Conservation (phyloP, 2,329 filamentous ascomycete genomes). For the Aspergillus intermedius region DNA sequence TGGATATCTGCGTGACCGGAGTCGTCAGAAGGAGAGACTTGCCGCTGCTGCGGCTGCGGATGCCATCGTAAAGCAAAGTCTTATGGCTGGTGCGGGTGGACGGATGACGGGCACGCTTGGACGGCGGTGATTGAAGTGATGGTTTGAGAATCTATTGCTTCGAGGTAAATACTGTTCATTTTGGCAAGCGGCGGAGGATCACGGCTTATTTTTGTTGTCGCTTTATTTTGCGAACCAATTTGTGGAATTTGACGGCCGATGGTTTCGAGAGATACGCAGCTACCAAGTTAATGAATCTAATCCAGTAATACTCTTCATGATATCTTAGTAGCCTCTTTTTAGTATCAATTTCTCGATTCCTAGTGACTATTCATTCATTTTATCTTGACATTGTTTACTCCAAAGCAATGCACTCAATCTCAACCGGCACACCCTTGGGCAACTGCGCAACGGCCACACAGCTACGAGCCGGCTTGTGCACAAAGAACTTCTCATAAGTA, state of each 20-base stretch:
- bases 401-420: conserved; percentile 60
- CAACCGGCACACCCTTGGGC: conserved; percentile 58
- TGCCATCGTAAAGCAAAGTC: conserved; percentile 88
- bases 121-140: conserved; percentile 17
- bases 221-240: too few relatives aligned
- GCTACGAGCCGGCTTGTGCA: conserved; percentile 56
- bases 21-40: conserved; percentile 87
- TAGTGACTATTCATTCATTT: background rate
- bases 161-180: too few relatives aligned
- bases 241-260: background rate
- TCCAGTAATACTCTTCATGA: background rate
- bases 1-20: conserved; percentile 79
- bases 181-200: too few relatives aligned
- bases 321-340: background rate
- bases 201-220: background rate
- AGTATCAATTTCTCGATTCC: background rate
- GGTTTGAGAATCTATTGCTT: conserved; percentile 1
- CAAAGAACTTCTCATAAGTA: conserved; percentile 65
- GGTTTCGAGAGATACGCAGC: background rate
- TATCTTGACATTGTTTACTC: conserved; percentile 24
- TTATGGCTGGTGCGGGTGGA: conserved; percentile 54
- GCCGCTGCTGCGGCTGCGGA: conserved; percentile 86
- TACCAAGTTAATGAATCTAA: background rate
- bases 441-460: conserved; percentile 59
- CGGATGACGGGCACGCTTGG: conserved; percentile 45